Conservation (phyloP, 2,329 filamentous ascomycete genomes). For the Apiospora sp. region DNA sequence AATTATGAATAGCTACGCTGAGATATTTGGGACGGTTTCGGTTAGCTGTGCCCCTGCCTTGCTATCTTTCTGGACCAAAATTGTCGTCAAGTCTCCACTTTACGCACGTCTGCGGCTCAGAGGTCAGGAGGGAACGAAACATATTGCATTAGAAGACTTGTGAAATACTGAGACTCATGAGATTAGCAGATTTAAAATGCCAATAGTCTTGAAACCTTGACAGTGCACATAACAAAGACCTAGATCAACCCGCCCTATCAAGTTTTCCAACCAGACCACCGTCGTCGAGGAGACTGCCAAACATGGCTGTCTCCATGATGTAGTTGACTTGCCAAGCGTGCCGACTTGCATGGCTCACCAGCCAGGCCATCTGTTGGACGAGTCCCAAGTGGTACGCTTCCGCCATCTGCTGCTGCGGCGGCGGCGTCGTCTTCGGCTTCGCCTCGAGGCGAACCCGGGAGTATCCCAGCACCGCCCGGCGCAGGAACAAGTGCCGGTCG, state of each 20-base stretch:
- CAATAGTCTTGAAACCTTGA: no score
- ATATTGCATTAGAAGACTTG: no score
- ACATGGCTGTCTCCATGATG: not conserved
- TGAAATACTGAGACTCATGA: no score
- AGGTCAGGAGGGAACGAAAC: no score
- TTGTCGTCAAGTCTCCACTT: no score
- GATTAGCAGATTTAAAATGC: rapidly evolving
- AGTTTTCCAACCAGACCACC: not conserved
- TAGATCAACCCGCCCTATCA: not conserved
- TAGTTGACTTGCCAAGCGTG: not conserved
- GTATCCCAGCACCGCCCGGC: not conserved
- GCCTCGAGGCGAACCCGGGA: not conserved
- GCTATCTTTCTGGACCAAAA: no score
- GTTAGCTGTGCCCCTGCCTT: no score
- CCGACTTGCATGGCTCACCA: not conserved
- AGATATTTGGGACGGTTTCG: no score
- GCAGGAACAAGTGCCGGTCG: slow-evolving; percentile 28
- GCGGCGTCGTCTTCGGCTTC: no score
- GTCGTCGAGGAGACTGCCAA: not conserved
- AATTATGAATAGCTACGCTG: no score
- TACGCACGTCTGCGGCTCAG: no score
- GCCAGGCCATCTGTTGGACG: not conserved
- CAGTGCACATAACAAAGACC: no score
- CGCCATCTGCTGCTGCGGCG: not conserved
- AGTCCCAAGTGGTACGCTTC: not conserved